Conservation (phyloP, 2,329 filamentous ascomycete species). For the Botrytis cinerea region DNA sequence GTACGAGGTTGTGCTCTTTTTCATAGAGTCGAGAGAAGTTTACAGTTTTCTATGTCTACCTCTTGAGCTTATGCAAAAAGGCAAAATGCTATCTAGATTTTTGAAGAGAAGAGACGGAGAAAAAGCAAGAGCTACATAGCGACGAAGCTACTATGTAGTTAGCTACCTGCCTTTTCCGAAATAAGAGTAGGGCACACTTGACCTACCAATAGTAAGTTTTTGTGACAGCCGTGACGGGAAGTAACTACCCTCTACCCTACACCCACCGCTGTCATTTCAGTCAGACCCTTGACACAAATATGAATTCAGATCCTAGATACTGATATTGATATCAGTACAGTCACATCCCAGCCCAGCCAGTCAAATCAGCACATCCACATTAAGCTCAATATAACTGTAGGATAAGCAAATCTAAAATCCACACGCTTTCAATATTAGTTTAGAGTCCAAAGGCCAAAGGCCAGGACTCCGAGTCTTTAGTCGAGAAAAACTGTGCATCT, state of each 20-base stretch:
- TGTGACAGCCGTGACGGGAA: slow-evolving; percentile 7
- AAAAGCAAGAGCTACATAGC: background rate
- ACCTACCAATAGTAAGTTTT: background rate
- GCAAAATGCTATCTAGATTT: background rate
- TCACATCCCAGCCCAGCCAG: background rate
- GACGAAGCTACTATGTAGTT: background rate
- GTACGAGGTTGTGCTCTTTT: background rate
- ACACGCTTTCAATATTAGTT: background rate
- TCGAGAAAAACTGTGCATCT: background rate
- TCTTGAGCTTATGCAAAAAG: too few relatives aligned
- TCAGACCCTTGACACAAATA: background rate
- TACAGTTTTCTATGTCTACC: background rate
- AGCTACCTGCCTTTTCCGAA: background rate
- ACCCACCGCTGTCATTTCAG: background rate
- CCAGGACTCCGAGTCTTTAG: background rate
- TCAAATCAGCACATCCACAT: slow-evolving; percentile 4
- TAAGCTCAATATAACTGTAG: background rate
- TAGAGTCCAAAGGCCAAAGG: background rate
- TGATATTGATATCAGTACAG: background rate
- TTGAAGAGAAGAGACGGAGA: background rate
- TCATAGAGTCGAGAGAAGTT: background rate
- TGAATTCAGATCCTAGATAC: background rate
- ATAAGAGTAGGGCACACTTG: background rate
- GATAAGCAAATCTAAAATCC: background rate
- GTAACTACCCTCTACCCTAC: background rate